These are phyloP conservation scores for Clonostachys chloroleuca DNA, from an alignment of 2,329 filamentous ascomycete species.

Conservation along the genomic window DNA sequence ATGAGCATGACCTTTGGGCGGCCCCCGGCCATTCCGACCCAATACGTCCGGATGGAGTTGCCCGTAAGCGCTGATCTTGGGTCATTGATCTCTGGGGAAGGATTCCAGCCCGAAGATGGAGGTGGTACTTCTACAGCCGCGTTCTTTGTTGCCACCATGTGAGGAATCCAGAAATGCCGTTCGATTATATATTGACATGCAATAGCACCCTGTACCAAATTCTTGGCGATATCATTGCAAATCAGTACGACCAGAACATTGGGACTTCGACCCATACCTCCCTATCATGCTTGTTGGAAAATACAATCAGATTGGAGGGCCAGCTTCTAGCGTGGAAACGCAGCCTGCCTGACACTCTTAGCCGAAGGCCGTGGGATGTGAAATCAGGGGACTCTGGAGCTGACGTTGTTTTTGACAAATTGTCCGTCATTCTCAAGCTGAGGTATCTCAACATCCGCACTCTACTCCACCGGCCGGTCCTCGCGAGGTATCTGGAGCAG, in stretches of 20 bases:
- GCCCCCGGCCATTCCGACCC: neutral
- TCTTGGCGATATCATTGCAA: neutral
- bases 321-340: neutral
- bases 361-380: too few species aligned
- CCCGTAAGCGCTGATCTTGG: neutral
- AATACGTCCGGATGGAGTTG: neutral
- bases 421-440: too few species aligned
- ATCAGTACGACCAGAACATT: neutral
- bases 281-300: neutral
- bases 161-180: too few species aligned
- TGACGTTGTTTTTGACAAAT: too few species aligned
- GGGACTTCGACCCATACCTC: neutral
- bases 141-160: too few species aligned
- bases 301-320: neutral
- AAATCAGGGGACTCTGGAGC: too few species aligned
- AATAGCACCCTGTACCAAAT: neutral
- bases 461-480: too few species aligned
- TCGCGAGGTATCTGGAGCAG: too few species aligned
- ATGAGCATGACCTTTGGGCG: neutral
- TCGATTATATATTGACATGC: neutral
- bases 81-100: neutral
- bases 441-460: too few species aligned
- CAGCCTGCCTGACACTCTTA: neutral
- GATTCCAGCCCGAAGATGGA: too few species aligned
- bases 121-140: too few species aligned